phyloP scores from a whole-genome alignment of 805 yeast species.

The Kluyveromyces wickerhamii region DNA sequence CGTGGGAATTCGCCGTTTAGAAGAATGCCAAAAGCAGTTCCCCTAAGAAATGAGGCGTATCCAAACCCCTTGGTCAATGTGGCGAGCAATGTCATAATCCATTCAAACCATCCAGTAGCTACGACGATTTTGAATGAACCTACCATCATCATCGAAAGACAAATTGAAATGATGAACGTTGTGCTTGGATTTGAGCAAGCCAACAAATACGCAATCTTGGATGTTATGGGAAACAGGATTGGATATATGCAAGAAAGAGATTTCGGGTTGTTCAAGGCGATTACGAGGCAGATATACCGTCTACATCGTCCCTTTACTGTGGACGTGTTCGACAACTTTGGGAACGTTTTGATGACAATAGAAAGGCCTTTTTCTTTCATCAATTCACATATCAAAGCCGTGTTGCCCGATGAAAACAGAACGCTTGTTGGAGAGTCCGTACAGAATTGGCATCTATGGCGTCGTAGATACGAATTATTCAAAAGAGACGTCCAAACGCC shows the following conservation, averaged over 20 bases:
- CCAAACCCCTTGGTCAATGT: conserved; percentile 1
- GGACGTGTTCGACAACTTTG: conserved; percentile 59
- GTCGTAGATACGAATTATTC: conserved; percentile 80
- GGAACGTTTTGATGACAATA: conserved; percentile 55
- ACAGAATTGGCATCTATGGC: conserved; percentile 94
- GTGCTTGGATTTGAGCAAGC: conserved; percentile 89
- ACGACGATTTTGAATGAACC: conserved; percentile 61
- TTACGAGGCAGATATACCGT: conserved; percentile 77
- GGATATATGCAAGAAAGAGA: conserved; percentile 84
- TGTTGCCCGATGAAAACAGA: conserved; percentile 41
- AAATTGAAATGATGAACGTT: conserved; percentile 81
- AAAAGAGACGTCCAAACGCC: conserved; percentile 33
- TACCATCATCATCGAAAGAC: conserved; percentile 78
- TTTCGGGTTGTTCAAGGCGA: conserved; percentile 52
- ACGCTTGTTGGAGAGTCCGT: conserved; percentile 71
- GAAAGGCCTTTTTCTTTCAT: conserved; percentile 80
- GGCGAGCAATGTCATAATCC: conserved; percentile 27
- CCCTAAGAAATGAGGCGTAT: conserved; percentile 1
- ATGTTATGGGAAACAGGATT: conserved; percentile 61
- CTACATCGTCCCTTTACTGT: conserved; percentile 81
- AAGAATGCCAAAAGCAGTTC: conserved; percentile 5
- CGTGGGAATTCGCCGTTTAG: conserved; percentile 2
- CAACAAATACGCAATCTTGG: conserved; percentile 66
- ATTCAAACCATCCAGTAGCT: conserved; percentile 50
- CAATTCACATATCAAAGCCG: conserved; percentile 77